A percentile compares a stretch with the other conserved stretches of the same genome.
These are phyloP conservation scores for Hippophae tibetana DNA, from an alignment of 306 rosid species.

Conservation along the genomic window DNA sequence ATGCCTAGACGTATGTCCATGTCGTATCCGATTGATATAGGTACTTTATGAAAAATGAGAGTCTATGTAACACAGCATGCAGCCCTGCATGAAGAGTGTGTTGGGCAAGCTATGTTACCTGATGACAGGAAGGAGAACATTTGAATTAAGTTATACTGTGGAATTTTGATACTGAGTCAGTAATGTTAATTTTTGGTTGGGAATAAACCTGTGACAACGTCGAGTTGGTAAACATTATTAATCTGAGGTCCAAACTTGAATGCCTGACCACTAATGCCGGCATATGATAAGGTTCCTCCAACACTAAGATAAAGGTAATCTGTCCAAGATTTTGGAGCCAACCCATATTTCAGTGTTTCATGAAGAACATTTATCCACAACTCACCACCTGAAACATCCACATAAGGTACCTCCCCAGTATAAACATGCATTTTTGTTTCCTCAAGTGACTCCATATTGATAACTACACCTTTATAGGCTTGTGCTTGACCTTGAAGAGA, in stretches of 20 bases:
- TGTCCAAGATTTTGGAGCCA: conserved; percentile 97
- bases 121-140: neutral
- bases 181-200: conserved; percentile 10
- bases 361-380: conserved; percentile 86
- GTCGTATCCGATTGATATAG: too few relatives aligned
- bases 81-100: neutral
- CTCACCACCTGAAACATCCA: conserved; percentile 85
- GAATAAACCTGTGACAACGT: conserved; percentile 79
- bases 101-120: neutral
- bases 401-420: conserved; percentile 50
- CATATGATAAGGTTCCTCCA: conserved; percentile 92
- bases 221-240: conserved; percentile 60
- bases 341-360: conserved; percentile 69
- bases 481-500: conserved; percentile 85
- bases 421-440: conserved; percentile 40
- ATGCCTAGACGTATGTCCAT: too few relatives aligned
- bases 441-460: conserved; percentile 64
- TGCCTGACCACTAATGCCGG: conserved; percentile 95
- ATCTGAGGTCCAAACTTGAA: conserved; percentile 95
- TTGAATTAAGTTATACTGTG: conserved; percentile 4
- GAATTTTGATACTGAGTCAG: neutral
- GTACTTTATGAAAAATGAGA: too few relatives aligned
- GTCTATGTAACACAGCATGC: neutral
- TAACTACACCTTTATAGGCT: conserved; percentile 60
- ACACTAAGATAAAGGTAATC: conserved; percentile 91